phyloP scores from a whole-genome alignment of 2,329 filamentous ascomycete genomes.

The Sporothrix brasiliensis region DNA sequence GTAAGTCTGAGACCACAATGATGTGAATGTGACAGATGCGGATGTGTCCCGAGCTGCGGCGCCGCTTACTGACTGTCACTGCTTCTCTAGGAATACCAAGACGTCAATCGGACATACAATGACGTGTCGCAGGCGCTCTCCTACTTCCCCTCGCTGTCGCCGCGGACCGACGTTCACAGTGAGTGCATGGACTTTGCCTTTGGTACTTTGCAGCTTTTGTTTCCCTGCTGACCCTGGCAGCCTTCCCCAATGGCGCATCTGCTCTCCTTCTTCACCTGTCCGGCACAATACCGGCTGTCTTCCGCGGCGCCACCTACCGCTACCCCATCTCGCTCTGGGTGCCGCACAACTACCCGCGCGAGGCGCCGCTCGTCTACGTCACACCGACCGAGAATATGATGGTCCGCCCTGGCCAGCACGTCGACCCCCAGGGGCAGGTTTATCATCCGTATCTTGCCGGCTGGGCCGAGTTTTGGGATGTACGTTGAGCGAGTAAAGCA shows the following conservation, averaged over 20 bases:
- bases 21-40: background rate
- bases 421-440: slow-evolving; percentile 87
- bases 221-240: slow-evolving; percentile 50
- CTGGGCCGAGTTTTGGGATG: slow-evolving; percentile 89
- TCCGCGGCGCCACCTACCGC: slow-evolving; percentile 84
- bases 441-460: slow-evolving; percentile 95
- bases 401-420: slow-evolving; percentile 89
- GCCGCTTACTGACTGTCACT: slow-evolving; percentile 8
- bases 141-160: slow-evolving; percentile 76
- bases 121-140: slow-evolving; percentile 83
- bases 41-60: background rate
- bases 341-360: slow-evolving; percentile 83
- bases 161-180: slow-evolving; percentile 96
- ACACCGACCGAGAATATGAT: slow-evolving; percentile 86
- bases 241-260: slow-evolving; percentile 84
- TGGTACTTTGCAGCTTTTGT: too few relatives aligned
- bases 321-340: slow-evolving; percentile 94
- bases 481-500: slow-evolving; percentile 53
- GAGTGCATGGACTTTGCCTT: slow-evolving; percentile 42
- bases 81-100: slow-evolving; percentile 76
- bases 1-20: slow-evolving; percentile 50
- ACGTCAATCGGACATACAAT: slow-evolving; percentile 89
- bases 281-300: slow-evolving; percentile 87
- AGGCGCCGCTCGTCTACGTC: slow-evolving; percentile 85
- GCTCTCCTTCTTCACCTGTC: slow-evolving; percentile 83